Evolutionary conservation across 1,139 yeast genomes (phyloP).

Genomic region (Eremothecium coryli): DNA sequence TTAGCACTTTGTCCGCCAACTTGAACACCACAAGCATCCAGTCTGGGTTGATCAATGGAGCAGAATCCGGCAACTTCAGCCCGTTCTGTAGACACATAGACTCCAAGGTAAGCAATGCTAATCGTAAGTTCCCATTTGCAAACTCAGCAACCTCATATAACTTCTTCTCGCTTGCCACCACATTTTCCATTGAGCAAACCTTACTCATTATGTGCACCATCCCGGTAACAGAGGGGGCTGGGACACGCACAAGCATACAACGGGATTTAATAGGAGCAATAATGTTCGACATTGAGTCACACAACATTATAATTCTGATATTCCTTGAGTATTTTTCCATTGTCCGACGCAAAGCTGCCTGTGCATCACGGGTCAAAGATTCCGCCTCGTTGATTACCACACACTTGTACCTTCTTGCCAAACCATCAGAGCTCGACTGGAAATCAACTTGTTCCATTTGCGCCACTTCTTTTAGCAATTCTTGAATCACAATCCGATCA

Average conservation of each 20-base stretch:
- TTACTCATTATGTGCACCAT: slow-evolving; percentile 43
- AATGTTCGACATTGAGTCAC: slow-evolving; percentile 84
- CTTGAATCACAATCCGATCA: slow-evolving; percentile 91
- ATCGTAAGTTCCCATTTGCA: slow-evolving; percentile 65
- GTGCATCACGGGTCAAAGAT: slow-evolving; percentile 98
- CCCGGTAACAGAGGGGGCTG: slow-evolving; percentile 65
- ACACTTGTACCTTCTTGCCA: slow-evolving; percentile 68
- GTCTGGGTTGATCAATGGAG: slow-evolving; percentile 56
- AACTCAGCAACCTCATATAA: slow-evolving; percentile 45
- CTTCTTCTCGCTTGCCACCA: slow-evolving; percentile 36
- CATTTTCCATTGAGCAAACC: slow-evolving; percentile 51
- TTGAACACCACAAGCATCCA: slow-evolving; percentile 75
- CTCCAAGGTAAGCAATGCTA: slow-evolving; percentile 71
- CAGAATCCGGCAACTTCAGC: slow-evolving; percentile 35
- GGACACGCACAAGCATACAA: slow-evolving; percentile 73
- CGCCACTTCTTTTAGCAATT: slow-evolving; percentile 84
- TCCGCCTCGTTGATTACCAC: slow-evolving; percentile 95
- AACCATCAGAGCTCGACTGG: slow-evolving; percentile 26
- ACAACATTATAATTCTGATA: slow-evolving; percentile 71
- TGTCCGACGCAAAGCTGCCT: slow-evolving; percentile 91
- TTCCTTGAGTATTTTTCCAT: slow-evolving; percentile 95
- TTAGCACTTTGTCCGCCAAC: slow-evolving; percentile 51
- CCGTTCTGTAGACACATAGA: slow-evolving; percentile 74
- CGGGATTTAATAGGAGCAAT: slow-evolving; percentile 93
- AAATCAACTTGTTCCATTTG: slow-evolving; percentile 86